Evolutionary conservation across 768 basidiomycete genomes (phyloP), one percentile per base, ranked within the genome.

Genomic region (Podaxis sp.): DNA sequence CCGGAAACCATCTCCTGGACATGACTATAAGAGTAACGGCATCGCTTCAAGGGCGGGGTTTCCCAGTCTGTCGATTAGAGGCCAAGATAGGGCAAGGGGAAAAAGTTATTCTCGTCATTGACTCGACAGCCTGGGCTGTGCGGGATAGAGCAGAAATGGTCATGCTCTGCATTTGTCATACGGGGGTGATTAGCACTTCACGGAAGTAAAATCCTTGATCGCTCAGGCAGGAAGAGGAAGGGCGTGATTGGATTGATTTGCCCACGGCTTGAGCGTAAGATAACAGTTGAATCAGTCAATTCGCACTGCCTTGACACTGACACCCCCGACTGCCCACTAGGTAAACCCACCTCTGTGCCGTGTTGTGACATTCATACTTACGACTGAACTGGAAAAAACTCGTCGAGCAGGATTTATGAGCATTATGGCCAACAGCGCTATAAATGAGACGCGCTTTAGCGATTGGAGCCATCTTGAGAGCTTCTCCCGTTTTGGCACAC

Each of bases 391-490:
- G 33, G 33, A 33, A 9, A 9, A 12, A 8, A 25, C 24, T 8
- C 27, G 51, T 4, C 27, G 29, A 13, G 17, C 12, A 17, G 24
- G 51, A 15, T 4, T 33, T 27, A 33, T 53, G 24, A 25, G 12
- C 15, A 33, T 53, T 53, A 33, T n/a, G 24, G 51, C 15, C 29
- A 9, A 3, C 13, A 36, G 17, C 25, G 25, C 12, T 17, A 3
- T 27, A 27, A 37, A 19, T 4, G 40, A 25, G 9, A 15, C 40
- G 19, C 50, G 64, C 40, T 64, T 64, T 47, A 60, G 46, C 33
- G 41, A 55, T 37, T 64, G 64, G 64, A 57, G 50, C 25, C 43
- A 50, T 5, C 37, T 64, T n/a, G 58, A 59, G 33, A 54, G 58
- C n/a, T 49, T 64, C 24, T 59, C 57, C 8, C 56, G 62, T 19